These are phyloP conservation scores for Adansonia madagascariensis DNA, from an alignment of 441 rosid genomes.

Conservation along the genomic window DNA sequence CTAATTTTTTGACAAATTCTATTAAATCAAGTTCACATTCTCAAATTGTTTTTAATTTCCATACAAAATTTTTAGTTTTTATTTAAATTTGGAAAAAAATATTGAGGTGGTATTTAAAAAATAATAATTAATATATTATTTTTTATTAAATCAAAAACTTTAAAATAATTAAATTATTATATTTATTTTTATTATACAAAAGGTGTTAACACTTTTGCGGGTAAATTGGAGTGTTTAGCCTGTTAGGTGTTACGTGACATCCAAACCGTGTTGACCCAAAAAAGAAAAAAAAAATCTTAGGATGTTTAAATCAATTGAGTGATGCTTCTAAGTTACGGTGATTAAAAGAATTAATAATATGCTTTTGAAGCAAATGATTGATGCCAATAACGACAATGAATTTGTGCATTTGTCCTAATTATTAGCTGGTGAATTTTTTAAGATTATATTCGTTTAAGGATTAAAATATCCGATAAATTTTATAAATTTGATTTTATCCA, in stretches of 20 bases:
- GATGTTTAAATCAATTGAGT: not conserved
- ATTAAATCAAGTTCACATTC: not conserved
- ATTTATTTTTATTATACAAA: too few species aligned
- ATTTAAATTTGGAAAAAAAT: too few species aligned
- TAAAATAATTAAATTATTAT: too few species aligned
- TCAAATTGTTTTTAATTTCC: not conserved
- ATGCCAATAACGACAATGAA: not conserved
- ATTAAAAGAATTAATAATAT: not conserved
- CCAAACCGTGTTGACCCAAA: slow-evolving; percentile 17
- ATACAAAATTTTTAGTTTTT: too few species aligned
- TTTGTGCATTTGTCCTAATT: not conserved
- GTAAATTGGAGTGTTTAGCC: not conserved
- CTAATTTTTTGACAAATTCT: not conserved
- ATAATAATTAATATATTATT: too few species aligned
- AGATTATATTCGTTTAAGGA: too few species aligned
- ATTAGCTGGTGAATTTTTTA: too few species aligned
- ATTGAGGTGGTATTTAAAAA: not conserved
- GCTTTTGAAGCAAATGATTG: not conserved
- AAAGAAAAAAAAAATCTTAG: not conserved
- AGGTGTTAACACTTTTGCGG: not conserved
- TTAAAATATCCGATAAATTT: too few species aligned
- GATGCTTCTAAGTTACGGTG: slow-evolving; percentile 21
- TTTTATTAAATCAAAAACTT: too few species aligned
- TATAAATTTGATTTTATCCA: too few species aligned
- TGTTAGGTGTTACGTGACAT: not conserved